Evolutionary conservation across 257 asterid genomes (phyloP).

Genomic region (Ophiorrhiza pumila): DNA sequence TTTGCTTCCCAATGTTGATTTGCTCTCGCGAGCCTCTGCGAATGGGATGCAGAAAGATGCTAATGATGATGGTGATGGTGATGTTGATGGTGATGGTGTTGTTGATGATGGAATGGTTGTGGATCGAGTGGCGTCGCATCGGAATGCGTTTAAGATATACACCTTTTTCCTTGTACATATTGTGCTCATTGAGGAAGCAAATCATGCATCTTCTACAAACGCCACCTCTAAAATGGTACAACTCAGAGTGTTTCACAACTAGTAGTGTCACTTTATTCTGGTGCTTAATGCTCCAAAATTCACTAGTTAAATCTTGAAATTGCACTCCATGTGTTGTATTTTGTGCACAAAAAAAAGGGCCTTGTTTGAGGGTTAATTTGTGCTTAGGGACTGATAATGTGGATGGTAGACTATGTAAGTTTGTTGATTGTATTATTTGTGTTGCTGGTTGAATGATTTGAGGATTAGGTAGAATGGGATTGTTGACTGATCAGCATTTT

Average conservation of each 20-base stretch:
- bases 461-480: not conserved
- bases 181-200: conserved; percentile 63
- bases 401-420: not conserved
- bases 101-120: conserved; percentile 24
- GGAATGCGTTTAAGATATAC: conserved; percentile 89
- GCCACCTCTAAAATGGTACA: conserved; percentile 48
- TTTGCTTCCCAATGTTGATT: conserved; percentile 77
- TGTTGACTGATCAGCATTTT: not conserved
- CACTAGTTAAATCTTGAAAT: not conserved
- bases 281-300: not conserved
- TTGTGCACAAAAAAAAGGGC: not conserved
- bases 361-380: not conserved
- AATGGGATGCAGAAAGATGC: conserved; percentile 23
- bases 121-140: conserved; percentile 68
- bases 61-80: conserved; percentile 38
- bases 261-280: not conserved
- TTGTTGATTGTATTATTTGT: not conserved
- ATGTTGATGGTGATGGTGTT: conserved; percentile 41
- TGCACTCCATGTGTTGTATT: not conserved
- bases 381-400: not conserved
- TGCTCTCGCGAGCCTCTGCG: conserved; percentile 38
- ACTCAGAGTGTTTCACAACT: not conserved
- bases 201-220: conserved; percentile 29
- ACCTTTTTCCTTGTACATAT: conserved; percentile 79
- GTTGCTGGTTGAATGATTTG: not conserved